Evolutionary conservation across 1,139 yeast genomes (phyloP), one percentile per base, ranked within the genome.

Genomic region (Pichia cactophila): DNA sequence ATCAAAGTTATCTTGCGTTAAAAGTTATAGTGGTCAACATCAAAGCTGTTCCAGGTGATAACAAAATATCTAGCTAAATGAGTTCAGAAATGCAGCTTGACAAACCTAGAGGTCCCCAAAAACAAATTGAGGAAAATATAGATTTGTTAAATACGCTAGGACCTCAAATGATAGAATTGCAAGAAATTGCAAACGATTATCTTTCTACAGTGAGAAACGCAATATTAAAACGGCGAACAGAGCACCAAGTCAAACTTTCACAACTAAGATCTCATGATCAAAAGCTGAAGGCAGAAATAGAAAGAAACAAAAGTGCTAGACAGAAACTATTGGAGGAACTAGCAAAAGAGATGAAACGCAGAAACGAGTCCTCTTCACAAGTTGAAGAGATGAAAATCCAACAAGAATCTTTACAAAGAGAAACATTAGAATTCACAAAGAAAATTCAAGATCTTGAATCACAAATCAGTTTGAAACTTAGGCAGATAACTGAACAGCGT

Each of bases 341-440:
- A 35, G 51, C 53, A 20, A 49, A 44, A 16, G 60, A 58, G 28
- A 45, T 56, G 35, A 41, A 53, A 41, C 59, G 56, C 31, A 48
- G 58, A 33, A 64, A 61, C 38, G 52, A 52, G 16, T 58, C 62
- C 2, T 56, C 64, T 1, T 40, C 59, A 7, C 59, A 61, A 43
- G 56, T 58, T 12, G 58, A 59, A 48, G 62, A 59, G 38, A 55
- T 61, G 51, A 56, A 56, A 45, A 41, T 56, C 4, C 64, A 63
- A 42, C 58, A 58, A 33, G 63, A 60, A 33, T 56, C 56, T 28
- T 44, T 60, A 7, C 31, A 49, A n/a, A 53, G 52, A 28, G 60
- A 62, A 44, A 60, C 54, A 37, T 42, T 37, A 5, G 56, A 57
- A 17, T 56, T 58, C 44, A 50, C 54, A 14, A 43, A 45, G 10